A percentile compares a stretch with the other conserved stretches of the same genome.
Evolutionary conservation across 495 filamentous ascomycete genomes (phyloP).

Genomic region (Aspergillus sparsus): DNA sequence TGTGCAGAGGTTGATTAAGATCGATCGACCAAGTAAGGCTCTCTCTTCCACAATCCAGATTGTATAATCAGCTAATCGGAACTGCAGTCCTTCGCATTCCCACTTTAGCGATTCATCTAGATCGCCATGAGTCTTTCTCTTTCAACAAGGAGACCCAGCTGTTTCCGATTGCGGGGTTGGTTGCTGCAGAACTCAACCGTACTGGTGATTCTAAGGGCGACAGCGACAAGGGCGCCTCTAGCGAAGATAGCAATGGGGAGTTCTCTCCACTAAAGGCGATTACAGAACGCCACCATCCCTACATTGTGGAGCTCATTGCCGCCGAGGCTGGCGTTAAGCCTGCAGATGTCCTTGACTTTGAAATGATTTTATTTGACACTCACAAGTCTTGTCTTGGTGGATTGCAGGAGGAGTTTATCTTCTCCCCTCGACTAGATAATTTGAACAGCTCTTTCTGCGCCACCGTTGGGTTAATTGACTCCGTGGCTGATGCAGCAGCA

Average conservation of each 20-base stretch:
- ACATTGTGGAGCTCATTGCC: constrained; percentile 84
- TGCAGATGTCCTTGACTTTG: constrained; percentile 84
- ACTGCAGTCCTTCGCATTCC: constrained; percentile 78
- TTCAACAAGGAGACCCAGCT: constrained; percentile 98
- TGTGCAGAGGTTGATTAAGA: constrained; percentile 82
- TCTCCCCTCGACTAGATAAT: constrained; percentile 90
- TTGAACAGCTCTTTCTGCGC: constrained; percentile 92
- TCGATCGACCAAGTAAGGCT: constrained; percentile 75
- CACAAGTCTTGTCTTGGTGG: constrained; percentile 88
- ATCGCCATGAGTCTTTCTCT: constrained; percentile 77
- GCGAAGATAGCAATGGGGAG: constrained; percentile 43
- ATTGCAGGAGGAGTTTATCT: constrained; percentile 90
- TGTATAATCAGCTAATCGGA: constrained; percentile 4
- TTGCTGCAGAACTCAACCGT: constrained; percentile 83
- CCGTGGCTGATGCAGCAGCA: constrained; percentile 58
- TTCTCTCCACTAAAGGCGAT: constrained; percentile 71
- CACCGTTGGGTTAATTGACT: constrained; percentile 76
- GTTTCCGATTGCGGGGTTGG: constrained; percentile 87
- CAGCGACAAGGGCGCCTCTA: constrained; percentile 37
- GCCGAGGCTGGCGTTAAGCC: constrained; percentile 67
- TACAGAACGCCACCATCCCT: constrained; percentile 84
- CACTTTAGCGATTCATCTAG: constrained; percentile 89
- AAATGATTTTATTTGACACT: constrained; percentile 93
- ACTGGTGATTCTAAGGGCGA: constrained; percentile 46
- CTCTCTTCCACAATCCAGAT: not conserved